phyloP scores from a whole-genome alignment of 2,329 filamentous ascomycete genomes.

The Fusarium avenaceum region DNA sequence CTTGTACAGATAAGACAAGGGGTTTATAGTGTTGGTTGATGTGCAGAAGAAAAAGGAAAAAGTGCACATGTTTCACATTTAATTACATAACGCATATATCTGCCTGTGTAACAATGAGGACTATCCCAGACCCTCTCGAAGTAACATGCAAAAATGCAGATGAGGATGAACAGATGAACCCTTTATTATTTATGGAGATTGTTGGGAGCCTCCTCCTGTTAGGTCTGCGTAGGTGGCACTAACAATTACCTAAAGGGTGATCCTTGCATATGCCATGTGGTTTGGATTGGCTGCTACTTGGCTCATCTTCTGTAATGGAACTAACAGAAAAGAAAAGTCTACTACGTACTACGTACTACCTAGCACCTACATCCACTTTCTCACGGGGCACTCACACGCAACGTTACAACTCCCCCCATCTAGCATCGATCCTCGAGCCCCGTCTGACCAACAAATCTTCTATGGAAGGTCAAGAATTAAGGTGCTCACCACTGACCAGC shows the following conservation, averaged over 20 bases:
- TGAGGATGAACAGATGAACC: constrained; percentile 27
- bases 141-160: constrained; percentile 31
- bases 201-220: constrained; percentile 19
- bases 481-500: neutral
- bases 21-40: constrained; percentile 1
- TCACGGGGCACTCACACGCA: constrained; percentile 42
- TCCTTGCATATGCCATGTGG: constrained; percentile 1
- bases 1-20: too few relatives aligned
- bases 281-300: neutral
- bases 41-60: constrained; percentile 7
- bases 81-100: constrained; percentile 7
- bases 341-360: neutral
- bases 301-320: too few relatives aligned
- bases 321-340: constrained; percentile 2
- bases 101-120: constrained; percentile 25
- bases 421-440: constrained; percentile 37
- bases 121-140: constrained; percentile 3
- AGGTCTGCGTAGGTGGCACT: neutral
- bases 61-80: constrained; percentile 36
- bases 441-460: constrained; percentile 26
- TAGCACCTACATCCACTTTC: constrained; percentile 30
- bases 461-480: constrained; percentile 8
- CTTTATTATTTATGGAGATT: constrained; percentile 28
- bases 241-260: constrained; percentile 8
- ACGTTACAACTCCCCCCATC: constrained; percentile 42